Conservation (phyloP, 1,139 yeast genomes). For the Yamadazyma atmosphaerica region DNA sequence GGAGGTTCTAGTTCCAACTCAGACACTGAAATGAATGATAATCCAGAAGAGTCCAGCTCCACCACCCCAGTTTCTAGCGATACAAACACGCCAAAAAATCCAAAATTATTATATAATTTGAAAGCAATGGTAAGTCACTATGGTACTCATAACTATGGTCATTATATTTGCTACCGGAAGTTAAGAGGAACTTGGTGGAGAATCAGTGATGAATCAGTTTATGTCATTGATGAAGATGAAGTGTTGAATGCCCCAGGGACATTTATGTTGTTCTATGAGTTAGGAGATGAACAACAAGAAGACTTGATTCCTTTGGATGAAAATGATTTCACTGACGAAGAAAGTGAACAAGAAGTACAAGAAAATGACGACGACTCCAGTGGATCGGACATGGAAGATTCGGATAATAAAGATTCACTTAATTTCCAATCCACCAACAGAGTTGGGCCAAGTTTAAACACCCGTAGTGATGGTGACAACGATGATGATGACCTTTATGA, state of each 20-base stretch:
- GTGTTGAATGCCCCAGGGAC: conserved; percentile 84
- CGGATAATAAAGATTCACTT: conserved; percentile 8
- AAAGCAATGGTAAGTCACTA: conserved; percentile 88
- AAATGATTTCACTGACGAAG: conserved; percentile 33
- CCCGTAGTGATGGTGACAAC: background rate
- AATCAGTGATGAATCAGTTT: conserved; percentile 85
- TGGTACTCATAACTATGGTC: conserved; percentile 95
- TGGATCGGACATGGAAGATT: conserved; percentile 20
- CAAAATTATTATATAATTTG: conserved; percentile 59
- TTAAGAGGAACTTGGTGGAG: conserved; percentile 92
- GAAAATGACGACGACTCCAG: conserved; percentile 6
- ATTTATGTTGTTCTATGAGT: conserved; percentile 88
- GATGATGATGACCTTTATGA: conserved; percentile 18
- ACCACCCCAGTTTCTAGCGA: conserved; percentile 15
- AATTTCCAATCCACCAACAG: background rate
- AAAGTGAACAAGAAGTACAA: conserved; percentile 15
- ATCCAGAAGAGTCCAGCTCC: conserved; percentile 10
- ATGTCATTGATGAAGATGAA: conserved; percentile 75
- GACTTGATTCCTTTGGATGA: conserved; percentile 34
- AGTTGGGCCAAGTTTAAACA: background rate
- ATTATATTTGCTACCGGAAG: conserved; percentile 83
- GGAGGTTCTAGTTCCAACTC: conserved; percentile 6
- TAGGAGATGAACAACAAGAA: conserved; percentile 38
- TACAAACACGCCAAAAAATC: conserved; percentile 12
- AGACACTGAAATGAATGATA: conserved; percentile 15